phyloP scores from a whole-genome alignment of 345 rosid species.

The Punica granatum region DNA sequence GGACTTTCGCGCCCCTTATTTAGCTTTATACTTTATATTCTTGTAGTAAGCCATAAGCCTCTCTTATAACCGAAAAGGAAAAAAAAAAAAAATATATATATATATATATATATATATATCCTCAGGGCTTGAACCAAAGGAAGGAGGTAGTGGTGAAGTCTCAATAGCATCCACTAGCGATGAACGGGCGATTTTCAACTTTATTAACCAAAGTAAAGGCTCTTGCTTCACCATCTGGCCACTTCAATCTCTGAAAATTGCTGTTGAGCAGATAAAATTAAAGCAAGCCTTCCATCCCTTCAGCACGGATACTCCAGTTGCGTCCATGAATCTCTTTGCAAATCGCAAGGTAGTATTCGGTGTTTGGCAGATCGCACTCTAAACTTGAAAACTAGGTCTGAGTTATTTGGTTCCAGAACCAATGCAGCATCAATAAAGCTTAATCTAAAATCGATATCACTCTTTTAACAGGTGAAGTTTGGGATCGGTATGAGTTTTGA shows the following conservation, averaged over 20 bases:
- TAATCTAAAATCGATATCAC: no score
- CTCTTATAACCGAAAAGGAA: no score
- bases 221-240: conserved; percentile 93
- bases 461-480: no score
- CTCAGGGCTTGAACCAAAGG: conserved; percentile 96
- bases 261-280: conserved; percentile 83
- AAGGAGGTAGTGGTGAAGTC: conserved; percentile 75
- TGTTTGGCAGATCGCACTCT: conserved; percentile 87
- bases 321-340: conserved; percentile 67
- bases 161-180: conserved; percentile 69
- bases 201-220: conserved; percentile 68
- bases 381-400: conserved; percentile 68
- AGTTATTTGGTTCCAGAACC: conserved; percentile 53
- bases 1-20: no score
- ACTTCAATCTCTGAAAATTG: conserved; percentile 79
- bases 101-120: no score
- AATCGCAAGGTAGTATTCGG: conserved; percentile 56
- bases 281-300: conserved; percentile 88
- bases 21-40: no score
- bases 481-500: no score
- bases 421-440: conserved; percentile 66
- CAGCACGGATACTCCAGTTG: conserved; percentile 69
- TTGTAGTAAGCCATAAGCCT: no score
- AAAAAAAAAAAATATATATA: no score
- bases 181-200: conserved; percentile 61